Evolutionary conservation across 306 rosid genomes (phyloP), one percentile per base, ranked within the genome.

Genomic region (Acacia crassicarpa): DNA sequence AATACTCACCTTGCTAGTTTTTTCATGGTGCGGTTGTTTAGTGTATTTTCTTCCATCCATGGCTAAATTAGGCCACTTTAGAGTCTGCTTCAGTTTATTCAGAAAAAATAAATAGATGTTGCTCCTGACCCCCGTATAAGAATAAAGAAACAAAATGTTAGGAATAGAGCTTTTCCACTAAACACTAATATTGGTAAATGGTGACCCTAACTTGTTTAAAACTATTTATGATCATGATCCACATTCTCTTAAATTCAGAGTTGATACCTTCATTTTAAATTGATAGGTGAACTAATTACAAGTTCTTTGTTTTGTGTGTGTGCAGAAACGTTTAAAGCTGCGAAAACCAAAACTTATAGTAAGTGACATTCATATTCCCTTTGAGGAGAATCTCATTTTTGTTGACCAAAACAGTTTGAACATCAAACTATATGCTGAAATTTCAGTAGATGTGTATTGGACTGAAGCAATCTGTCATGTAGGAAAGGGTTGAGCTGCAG

Each of bases 401-500:
- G 56, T 80, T 72, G 58, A 75, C 16, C 16, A 30, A 72, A 83
- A 46, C 72, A 27, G 66, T 66, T 54, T 53, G 23, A 61, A 71
- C 61, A 78, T 49, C 84, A 72, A 17, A 74, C 35, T 65, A 88
- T 65, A 88, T 51, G 77, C 33, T 73, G 62, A 78, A 74, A 9
- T 40, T 69, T 81, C 87, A 66, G 62, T 65, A 14, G 22, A 58
- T 74, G 69, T 54, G 46, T 49, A 75, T 80, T 76, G 73, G 85
- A 67, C 75, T 67, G 76, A 67, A 82, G 70, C 77, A 69, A 41
- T 78, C 70, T 74, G 68, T 84, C 49, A 14, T 93, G 80, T 79
- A 96, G 99, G 98, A 96, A 85, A 88, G 82, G 84, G 83, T 96
- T 73, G 98, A 96, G 87, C 79, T 96, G 74, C 94, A 77, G 74